Evolutionary conservation across 2,329 filamentous ascomycete genomes (phyloP), one percentile per base, ranked within the genome.

Genomic region (Paecilomyces sp.): DNA sequence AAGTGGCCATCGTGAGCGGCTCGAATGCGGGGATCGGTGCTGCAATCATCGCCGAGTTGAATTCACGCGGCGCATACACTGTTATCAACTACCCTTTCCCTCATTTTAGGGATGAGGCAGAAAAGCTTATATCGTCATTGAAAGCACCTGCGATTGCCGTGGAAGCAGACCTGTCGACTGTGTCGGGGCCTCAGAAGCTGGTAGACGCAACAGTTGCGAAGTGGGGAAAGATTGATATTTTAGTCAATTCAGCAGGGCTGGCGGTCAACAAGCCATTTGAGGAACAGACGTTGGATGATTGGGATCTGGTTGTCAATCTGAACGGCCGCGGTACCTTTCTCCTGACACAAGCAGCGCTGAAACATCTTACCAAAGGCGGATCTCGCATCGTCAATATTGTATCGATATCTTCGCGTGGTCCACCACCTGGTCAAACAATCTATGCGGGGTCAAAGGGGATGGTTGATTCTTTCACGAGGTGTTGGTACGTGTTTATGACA

Each of bases 1-100:
- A 57, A 41, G 60, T 82, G 53, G 81, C 85, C 4, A 76, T 86
- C 15, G 74, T 86, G 33, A 76, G 74, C 12, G 78, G 78, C 33
- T 76, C 73, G 30, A 72, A 68, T 59, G 75, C 72, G 25, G 80
- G 79, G 54, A 80, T 82, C 60, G 80, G 79, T 25, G 70, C 73
- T 11, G 78, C 77, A 33, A 78, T 80, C 33, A 77, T 75, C 2
- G 66, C 69, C 30, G 79, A 80, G 57, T 71, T 82, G 2, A 71
- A 78, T 12, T 72, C 74, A 51, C 76, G 77, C 13, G 80, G 81
- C 54, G 80, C 80, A 34, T 73, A 72, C 50, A 71, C 82, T 7
- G 77, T 80, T 8, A 69, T 83, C 67, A 83, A 81, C 70, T 83
- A 83, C 22, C 22, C 22, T 22, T 22, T 66, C 77, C 79, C 1